Percentiles rank a stretch among this genome's conserved stretches.
Conservation (phyloP, 805 yeast genomes). For the Lipomyces starkeyi region DNA sequence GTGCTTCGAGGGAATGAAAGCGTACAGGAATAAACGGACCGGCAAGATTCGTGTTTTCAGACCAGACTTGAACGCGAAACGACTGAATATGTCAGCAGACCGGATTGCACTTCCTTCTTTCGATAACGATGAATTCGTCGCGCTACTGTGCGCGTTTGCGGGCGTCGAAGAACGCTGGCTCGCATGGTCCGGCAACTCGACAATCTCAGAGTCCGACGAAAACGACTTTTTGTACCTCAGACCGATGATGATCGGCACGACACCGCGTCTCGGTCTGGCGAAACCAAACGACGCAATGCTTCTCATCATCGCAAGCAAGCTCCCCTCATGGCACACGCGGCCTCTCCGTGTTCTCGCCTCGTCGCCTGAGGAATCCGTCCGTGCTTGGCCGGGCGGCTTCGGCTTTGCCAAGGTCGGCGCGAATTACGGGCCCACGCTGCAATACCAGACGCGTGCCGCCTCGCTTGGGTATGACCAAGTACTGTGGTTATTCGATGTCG, state of each 20-base stretch:
- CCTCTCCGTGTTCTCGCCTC: constrained; percentile 60
- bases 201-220: constrained; percentile 47
- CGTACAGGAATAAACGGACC: constrained; percentile 55
- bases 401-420: constrained; percentile 62
- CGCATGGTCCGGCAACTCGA: constrained; percentile 44
- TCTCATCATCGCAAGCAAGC: constrained; percentile 53
- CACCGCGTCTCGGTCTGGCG: constrained; percentile 55
- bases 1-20: constrained; percentile 94
- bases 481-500: constrained; percentile 58
- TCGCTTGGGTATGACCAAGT: constrained; percentile 57
- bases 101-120: constrained; percentile 57
- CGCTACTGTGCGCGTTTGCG: constrained; percentile 53
- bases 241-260: constrained; percentile 59
- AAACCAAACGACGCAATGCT: constrained; percentile 54
- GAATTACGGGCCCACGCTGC: constrained; percentile 60
- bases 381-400: constrained; percentile 66
- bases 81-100: constrained; percentile 57
- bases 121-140: constrained; percentile 54
- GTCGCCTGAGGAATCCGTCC: constrained; percentile 52
- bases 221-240: constrained; percentile 52
- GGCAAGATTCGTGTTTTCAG: constrained; percentile 48
- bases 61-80: constrained; percentile 55
- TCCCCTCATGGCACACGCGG: constrained; percentile 55
- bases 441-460: constrained; percentile 55
- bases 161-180: constrained; percentile 53